phyloP scores from a whole-genome alignment of 2,329 filamentous ascomycete species.

The Talaromyces sp. region DNA sequence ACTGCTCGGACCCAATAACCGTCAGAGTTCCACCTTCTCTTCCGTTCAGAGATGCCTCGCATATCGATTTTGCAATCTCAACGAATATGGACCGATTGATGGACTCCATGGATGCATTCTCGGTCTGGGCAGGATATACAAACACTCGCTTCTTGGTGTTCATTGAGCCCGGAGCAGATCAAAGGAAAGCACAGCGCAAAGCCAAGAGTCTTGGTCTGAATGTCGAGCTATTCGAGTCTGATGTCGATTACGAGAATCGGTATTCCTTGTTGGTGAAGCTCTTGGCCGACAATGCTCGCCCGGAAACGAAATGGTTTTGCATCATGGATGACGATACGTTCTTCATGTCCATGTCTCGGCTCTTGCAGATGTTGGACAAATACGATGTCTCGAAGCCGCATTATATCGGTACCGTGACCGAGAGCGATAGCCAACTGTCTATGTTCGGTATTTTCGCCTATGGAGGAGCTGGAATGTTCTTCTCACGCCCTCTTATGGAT shows the following conservation, averaged over 20 bases:
- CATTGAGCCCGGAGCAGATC: conserved; percentile 42
- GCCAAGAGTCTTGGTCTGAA: conserved; percentile 41
- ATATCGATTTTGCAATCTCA: conserved; percentile 58
- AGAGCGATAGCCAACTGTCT: conserved; percentile 52
- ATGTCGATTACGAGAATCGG: conserved; percentile 45
- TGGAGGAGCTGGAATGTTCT: conserved; percentile 58
- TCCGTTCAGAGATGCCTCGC: conserved; percentile 42
- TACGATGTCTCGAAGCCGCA: conserved; percentile 49
- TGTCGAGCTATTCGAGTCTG: conserved; percentile 33
- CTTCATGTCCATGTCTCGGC: conserved; percentile 53
- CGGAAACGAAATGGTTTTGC: conserved; percentile 53
- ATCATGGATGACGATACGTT: conserved; percentile 64
- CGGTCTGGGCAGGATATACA: conserved; percentile 55
- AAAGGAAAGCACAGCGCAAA: conserved; percentile 32
- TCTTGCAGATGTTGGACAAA: conserved; percentile 47
- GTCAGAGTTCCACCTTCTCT: conserved; percentile 48
- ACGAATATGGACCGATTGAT: conserved; percentile 51
- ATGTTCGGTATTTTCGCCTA: conserved; percentile 58
- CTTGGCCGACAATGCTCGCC: conserved; percentile 44
- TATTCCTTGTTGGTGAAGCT: conserved; percentile 56
- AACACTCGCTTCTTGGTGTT: conserved; percentile 53
- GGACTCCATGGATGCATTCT: conserved; percentile 50
- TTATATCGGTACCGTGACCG: conserved; percentile 58
- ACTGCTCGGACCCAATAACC: conserved; percentile 43
- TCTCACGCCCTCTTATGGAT: conserved; percentile 52